Conservation (phyloP, 2,329 filamentous ascomycete species). For the Colletotrichum camelliae region DNA sequence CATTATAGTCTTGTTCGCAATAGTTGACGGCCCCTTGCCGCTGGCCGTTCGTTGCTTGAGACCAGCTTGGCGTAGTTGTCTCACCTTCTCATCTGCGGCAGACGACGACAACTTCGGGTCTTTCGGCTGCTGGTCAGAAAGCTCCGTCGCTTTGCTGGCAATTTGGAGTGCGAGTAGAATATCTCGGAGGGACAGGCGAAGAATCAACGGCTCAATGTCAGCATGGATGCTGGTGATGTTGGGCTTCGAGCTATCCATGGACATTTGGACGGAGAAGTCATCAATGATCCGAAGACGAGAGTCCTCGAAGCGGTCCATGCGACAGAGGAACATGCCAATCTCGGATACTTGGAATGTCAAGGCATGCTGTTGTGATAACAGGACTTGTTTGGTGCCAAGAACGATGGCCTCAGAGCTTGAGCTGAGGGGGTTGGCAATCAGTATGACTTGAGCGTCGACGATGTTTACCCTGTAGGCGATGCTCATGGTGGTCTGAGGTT, state of each 20-base stretch:
- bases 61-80: constrained; percentile 54
- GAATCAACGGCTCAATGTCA: constrained; percentile 87
- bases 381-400: constrained; percentile 88
- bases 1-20: constrained; percentile 46
- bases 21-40: constrained; percentile 59
- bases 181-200: constrained; percentile 90
- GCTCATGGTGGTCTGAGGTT: constrained; percentile 59
- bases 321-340: constrained; percentile 96
- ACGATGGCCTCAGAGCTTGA: constrained; percentile 95
- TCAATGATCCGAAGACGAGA: constrained; percentile 91
- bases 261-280: constrained; percentile 91
- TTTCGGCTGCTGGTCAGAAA: constrained; percentile 71
- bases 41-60: constrained; percentile 63
- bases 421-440: constrained; percentile 93
- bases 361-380: constrained; percentile 92
- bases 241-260: constrained; percentile 73
- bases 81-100: constrained; percentile 59
- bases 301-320: constrained; percentile 97
- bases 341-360: constrained; percentile 92
- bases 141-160: constrained; percentile 85
- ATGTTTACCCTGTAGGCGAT: constrained; percentile 91
- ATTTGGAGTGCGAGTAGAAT: constrained; percentile 95
- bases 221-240: constrained; percentile 81
- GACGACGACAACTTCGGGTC: constrained; percentile 32
- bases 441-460: constrained; percentile 93